These are phyloP conservation scores for Neohortaea acidophila DNA, from an alignment of 495 filamentous ascomycete species.

Conservation along the genomic window DNA sequence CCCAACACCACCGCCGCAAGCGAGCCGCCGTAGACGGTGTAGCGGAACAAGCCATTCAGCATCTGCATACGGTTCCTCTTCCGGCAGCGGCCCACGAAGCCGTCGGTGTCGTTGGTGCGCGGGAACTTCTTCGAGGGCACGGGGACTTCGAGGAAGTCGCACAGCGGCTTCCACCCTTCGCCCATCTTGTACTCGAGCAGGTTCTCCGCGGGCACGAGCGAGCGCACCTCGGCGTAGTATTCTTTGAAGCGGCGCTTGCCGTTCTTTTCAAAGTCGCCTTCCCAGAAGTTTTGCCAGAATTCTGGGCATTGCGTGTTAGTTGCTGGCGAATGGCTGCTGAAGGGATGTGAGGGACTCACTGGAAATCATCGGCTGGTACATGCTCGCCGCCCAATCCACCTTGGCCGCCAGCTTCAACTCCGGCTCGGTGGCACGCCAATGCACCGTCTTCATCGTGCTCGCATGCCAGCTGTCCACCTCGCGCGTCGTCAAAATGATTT, in stretches of 20 bases:
- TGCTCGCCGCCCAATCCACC: conserved; percentile 23
- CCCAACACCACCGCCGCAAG: conserved; percentile 18
- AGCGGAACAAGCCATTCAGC: conserved; percentile 41
- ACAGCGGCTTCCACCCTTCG: conserved; percentile 53
- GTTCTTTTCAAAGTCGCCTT: conserved; percentile 24
- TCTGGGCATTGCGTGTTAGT: conserved; percentile 9
- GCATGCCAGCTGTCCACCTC: conserved; percentile 46
- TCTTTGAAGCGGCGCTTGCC: conserved; percentile 21
- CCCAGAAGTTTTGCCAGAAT: conserved; percentile 23
- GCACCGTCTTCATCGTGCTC: conserved; percentile 28
- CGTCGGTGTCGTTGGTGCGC: conserved; percentile 35
- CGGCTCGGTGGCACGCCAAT: conserved; percentile 25
- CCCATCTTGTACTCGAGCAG: conserved; percentile 50
- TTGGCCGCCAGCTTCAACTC: conserved; percentile 21
- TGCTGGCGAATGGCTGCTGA: not conserved
- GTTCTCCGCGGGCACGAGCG: conserved; percentile 31
- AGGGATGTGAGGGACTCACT: conserved; percentile 8
- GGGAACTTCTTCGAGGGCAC: conserved; percentile 38
- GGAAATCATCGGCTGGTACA: conserved; percentile 25
- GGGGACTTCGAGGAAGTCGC: conserved; percentile 47
- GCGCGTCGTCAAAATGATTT: conserved; percentile 48
- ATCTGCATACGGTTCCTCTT: conserved; percentile 46
- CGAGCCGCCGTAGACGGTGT: conserved; percentile 33
- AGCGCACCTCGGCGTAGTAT: conserved; percentile 22
- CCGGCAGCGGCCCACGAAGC: conserved; percentile 45